Conservation (phyloP, 495 filamentous ascomycete genomes). For the Aspergillus cavernicola region DNA sequence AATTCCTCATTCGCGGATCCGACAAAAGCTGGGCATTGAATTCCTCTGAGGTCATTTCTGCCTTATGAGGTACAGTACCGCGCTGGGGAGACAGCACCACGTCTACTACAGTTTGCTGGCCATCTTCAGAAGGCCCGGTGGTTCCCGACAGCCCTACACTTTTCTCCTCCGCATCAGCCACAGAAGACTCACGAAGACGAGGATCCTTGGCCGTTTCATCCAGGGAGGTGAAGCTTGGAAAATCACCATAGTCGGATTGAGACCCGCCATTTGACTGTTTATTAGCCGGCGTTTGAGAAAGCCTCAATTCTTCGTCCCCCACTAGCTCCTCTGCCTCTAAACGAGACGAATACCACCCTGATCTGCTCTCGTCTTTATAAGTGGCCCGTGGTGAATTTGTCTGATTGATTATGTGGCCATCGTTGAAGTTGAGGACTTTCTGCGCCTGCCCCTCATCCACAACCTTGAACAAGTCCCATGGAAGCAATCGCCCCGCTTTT, state of each 20-base stretch:
- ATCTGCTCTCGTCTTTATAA: slow-evolving; percentile 73
- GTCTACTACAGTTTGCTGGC: not conserved
- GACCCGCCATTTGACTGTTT: slow-evolving; percentile 8
- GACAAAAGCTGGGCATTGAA: slow-evolving; percentile 79
- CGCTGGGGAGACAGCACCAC: slow-evolving; percentile 1
- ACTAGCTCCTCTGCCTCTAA: slow-evolving; percentile 33
- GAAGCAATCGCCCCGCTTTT: slow-evolving; percentile 69
- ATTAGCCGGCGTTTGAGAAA: not conserved
- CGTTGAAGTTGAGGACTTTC: slow-evolving; percentile 71
- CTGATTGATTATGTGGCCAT: slow-evolving; percentile 65
- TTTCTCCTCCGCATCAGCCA: not conserved
- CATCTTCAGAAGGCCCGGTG: not conserved
- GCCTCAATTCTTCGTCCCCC: not conserved
- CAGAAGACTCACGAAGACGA: not conserved
- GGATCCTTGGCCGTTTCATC: slow-evolving; percentile 16
- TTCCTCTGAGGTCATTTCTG: slow-evolving; percentile 75
- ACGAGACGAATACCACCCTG: slow-evolving; percentile 76
- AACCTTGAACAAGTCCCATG: slow-evolving; percentile 80
- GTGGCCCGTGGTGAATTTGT: slow-evolving; percentile 48
- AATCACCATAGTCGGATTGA: slow-evolving; percentile 45
- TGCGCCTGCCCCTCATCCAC: slow-evolving; percentile 75
- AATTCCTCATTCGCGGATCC: slow-evolving; percentile 78
- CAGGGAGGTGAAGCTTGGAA: slow-evolving; percentile 35
- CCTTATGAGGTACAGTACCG: slow-evolving; percentile 21
- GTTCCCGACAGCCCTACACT: not conserved